A percentile compares a stretch with the other conserved stretches of the same genome.
Conservation (phyloP, 2,329 filamentous ascomycete genomes). For the Cytospora leucostoma region DNA sequence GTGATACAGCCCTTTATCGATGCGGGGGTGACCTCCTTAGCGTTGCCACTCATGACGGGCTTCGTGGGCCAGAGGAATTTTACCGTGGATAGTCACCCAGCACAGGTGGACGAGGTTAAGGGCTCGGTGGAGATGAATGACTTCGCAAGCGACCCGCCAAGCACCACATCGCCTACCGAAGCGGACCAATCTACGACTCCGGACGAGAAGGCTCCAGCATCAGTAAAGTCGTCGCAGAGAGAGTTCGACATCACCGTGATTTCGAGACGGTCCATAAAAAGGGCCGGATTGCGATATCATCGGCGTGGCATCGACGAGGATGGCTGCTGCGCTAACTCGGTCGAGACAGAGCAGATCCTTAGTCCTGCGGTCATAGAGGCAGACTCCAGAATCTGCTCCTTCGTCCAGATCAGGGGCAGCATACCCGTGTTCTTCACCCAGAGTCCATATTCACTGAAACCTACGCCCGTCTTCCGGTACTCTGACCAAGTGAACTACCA, state of each 20-base stretch:
- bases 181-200: conserved; percentile 28
- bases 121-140: conserved; percentile 47
- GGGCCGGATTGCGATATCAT: conserved; percentile 86
- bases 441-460: conserved; percentile 90
- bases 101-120: conserved; percentile 52
- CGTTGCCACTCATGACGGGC: conserved; percentile 86
- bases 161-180: conserved; percentile 19
- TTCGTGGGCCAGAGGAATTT: conserved; percentile 89
- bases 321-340: conserved; percentile 83
- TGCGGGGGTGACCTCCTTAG: conserved; percentile 68
- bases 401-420: conserved; percentile 84
- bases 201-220: conserved; percentile 34
- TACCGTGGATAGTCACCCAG: conserved; percentile 64
- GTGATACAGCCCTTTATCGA: conserved; percentile 74
- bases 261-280: conserved; percentile 82
- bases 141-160: conserved; percentile 28
- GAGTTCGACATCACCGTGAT: conserved; percentile 82
- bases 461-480: conserved; percentile 78
- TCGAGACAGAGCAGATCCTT: conserved; percentile 94
- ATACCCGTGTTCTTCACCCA: conserved; percentile 96
- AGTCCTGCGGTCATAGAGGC: conserved; percentile 68
- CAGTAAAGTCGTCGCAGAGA: conserved; percentile 50
- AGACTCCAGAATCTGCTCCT: conserved; percentile 70
- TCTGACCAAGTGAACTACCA: conserved; percentile 75
- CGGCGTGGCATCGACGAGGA: conserved; percentile 89